These are phyloP conservation scores for Corylus heterophylla DNA, from an alignment of 306 rosid genomes.

Conservation along the genomic window DNA sequence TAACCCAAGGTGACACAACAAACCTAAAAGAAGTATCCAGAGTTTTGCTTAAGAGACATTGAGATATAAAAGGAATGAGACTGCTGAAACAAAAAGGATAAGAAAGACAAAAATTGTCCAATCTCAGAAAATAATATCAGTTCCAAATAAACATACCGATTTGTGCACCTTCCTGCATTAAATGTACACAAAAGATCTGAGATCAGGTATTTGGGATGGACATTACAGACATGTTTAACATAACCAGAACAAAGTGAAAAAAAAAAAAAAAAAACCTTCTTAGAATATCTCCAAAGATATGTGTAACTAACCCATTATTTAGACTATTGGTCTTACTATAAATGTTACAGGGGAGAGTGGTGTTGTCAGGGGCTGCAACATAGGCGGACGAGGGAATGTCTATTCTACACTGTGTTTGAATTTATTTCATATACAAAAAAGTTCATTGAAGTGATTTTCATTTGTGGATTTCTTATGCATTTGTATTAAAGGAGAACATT, in stretches of 20 bases:
- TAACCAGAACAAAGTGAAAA: constrained; percentile 21
- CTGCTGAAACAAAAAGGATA: constrained; percentile 55
- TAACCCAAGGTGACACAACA: constrained; percentile 52
- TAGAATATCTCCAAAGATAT: not conserved
- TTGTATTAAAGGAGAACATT: not conserved
- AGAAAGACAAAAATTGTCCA: constrained; percentile 46
- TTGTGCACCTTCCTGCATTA: constrained; percentile 72
- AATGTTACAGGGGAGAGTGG: too few relatives aligned
- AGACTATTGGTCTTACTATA: not conserved
- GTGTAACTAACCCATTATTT: not conserved
- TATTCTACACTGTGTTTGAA: not conserved
- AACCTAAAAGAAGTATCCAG: constrained; percentile 29
- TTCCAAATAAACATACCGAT: constrained; percentile 64
- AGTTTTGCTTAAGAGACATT: constrained; percentile 36
- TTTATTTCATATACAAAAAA: not conserved
- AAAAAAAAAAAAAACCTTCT: not conserved
- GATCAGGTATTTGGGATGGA: constrained; percentile 32
- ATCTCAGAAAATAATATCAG: constrained; percentile 59
- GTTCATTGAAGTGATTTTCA: not conserved
- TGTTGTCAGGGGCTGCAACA: too few relatives aligned
- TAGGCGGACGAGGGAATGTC: too few relatives aligned
- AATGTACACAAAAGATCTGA: constrained; percentile 48
- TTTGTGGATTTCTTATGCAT: not conserved
- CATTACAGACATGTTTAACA: constrained; percentile 9
- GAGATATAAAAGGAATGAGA: constrained; percentile 54